Evolutionary conservation across 2,329 filamentous ascomycete genomes (phyloP).

Genomic region (Neonectria ditissima): DNA sequence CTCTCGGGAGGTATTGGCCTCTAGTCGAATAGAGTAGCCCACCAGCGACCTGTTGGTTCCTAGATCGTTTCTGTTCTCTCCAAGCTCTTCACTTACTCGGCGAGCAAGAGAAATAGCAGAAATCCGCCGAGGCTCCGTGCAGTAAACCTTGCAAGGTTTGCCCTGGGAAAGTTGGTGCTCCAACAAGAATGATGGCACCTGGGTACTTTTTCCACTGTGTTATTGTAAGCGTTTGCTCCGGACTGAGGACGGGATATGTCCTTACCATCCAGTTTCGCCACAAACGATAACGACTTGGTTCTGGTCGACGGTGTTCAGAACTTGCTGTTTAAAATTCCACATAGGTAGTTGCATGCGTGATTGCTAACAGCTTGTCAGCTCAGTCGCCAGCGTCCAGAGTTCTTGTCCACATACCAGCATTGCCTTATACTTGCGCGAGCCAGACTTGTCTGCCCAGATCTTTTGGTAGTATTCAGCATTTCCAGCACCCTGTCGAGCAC

Average conservation of each 20-base stretch:
- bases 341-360: conserved; percentile 87
- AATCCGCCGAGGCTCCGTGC: conserved; percentile 94
- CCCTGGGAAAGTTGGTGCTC: conserved; percentile 88
- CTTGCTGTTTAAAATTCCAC: conserved; percentile 83
- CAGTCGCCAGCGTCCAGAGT: background rate
- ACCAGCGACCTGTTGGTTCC: conserved; percentile 87
- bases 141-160: conserved; percentile 89
- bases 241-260: no score
- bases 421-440: conserved; percentile 72
- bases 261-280: conserved; percentile 89
- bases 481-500: conserved; percentile 52
- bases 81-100: conserved; percentile 93
- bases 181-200: conserved; percentile 93
- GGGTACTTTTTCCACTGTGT: conserved; percentile 88
- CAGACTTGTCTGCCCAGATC: conserved; percentile 70
- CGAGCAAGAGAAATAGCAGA: conserved; percentile 94
- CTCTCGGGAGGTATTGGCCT: conserved; percentile 84
- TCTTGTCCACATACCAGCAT: conserved; percentile 73
- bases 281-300: conserved; percentile 93
- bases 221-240: conserved; percentile 36
- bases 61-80: conserved; percentile 83
- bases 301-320: conserved; percentile 79
- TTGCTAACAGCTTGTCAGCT: conserved; percentile 50
- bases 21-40: conserved; percentile 93
- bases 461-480: conserved; percentile 64